Conservation (phyloP, 208 protist genomes). For the Crithidia acanthocephali region DNA sequence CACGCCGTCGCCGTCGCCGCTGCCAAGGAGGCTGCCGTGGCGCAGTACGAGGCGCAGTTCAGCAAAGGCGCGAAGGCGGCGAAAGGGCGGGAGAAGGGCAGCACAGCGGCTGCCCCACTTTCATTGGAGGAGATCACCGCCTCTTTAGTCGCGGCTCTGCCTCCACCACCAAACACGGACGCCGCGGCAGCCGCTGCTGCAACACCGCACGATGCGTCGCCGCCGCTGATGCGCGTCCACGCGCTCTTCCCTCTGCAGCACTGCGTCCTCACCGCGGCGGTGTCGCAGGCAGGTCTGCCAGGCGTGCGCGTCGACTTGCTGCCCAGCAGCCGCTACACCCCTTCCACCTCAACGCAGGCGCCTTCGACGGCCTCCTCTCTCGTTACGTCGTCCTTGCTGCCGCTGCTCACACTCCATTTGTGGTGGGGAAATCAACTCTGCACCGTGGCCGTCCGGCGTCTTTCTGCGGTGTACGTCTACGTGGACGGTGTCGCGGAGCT, state of each 20-base stretch:
- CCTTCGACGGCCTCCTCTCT: too few relatives aligned
- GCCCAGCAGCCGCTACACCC: slow-evolving; percentile 6
- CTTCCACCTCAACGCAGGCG: too few relatives aligned
- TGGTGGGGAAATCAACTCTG: slow-evolving; percentile 40
- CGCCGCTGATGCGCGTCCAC: slow-evolving; percentile 24
- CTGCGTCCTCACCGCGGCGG: slow-evolving; percentile 20
- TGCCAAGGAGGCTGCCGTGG: slow-evolving; percentile 54
- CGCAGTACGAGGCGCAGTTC: slow-evolving; percentile 60
- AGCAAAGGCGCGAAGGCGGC: slow-evolving; percentile 21
- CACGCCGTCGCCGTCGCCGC: slow-evolving; percentile 50
- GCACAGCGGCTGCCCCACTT: slow-evolving; percentile 33
- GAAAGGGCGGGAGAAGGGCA: slow-evolving; percentile 31
- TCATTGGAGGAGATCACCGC: slow-evolving; percentile 68
- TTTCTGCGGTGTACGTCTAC: slow-evolving; percentile 36
- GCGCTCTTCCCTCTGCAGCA: slow-evolving; percentile 14
- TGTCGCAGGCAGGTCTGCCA: slow-evolving; percentile 7
- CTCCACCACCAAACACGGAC: slow-evolving; percentile 33
- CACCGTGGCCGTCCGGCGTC: slow-evolving; percentile 23
- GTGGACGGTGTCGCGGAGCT: slow-evolving; percentile 59
- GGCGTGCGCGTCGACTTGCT: slow-evolving; percentile 20
- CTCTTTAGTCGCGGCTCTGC: slow-evolving; percentile 45
- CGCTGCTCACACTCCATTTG: slow-evolving; percentile 41
- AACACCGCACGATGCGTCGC: slow-evolving; percentile 1
- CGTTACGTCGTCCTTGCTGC: background rate
- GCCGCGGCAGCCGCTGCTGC: slow-evolving; percentile 9